Evolutionary conservation across 2,329 filamentous ascomycete species (phyloP), one percentile per base, ranked within the genome.

Genomic region (Hypoxylon sp.): DNA sequence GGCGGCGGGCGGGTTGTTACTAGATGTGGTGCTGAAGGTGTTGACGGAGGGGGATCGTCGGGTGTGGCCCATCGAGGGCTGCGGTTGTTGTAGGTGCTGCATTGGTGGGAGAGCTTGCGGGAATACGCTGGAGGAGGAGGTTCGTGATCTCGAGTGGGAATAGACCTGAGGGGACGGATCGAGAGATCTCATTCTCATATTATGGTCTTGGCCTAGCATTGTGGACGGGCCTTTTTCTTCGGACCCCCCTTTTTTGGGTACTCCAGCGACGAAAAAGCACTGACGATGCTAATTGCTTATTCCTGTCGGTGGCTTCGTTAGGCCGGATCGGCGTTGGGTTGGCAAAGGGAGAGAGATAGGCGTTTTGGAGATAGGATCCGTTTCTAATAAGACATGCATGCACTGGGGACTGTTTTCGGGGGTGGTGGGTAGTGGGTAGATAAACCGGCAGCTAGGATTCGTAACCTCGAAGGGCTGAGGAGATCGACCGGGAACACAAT

Each of bases 11-110:
- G 84, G 88, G 67, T 77, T 90, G 54, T 90, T 87, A 71, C 89
- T 92, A n/a, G 90, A 92, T 37, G 88, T 84, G 62, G 92, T 94
- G 76, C 89, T 91, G 77, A 89, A 88, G 21, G 87, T 89, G 82
- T 92, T 84, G 80, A 93, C 81, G 80, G 91, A 81, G 79, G 93
- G 82, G 78, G 90, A 85, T 73, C 87, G 85, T 69, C 87, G 85
- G 57, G 80, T 82, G 73, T 86, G 82, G 63, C 75, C 75, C 67
- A 65, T 64, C 15, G 70, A 51, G 57, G 66, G 67, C 60, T 75
- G 75, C 15, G 78, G 76, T 70, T 81, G 79, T 71, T 80, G 76
- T 27, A 80, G 73, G 62, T 71, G 69, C 27, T 79, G 76, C 68
- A 76, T 79, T 52, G 76, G 77, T 29, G 73, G 72, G 47, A 76